These are phyloP conservation scores for Choanephora cucurbitarum DNA, from an alignment of 371 early-diverging fungal species.

Conservation along the genomic window DNA sequence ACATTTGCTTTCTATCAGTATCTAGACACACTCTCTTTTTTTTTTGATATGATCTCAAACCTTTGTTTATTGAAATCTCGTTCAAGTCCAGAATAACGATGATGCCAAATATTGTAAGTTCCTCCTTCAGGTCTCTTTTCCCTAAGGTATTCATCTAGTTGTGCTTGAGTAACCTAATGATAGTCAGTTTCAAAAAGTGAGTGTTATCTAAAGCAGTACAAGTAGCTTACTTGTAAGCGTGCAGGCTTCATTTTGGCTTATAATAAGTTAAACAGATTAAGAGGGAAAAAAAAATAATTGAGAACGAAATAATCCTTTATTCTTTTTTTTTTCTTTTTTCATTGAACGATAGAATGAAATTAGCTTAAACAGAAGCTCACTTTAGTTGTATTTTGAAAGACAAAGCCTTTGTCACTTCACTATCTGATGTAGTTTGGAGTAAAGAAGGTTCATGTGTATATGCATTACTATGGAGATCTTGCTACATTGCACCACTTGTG, in stretches of 20 bases:
- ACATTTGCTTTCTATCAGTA: too few species aligned
- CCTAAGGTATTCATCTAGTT: constrained; percentile 43
- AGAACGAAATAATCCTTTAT: constrained; percentile 1
- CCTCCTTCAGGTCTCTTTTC: constrained; percentile 52
- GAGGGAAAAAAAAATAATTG: not conserved
- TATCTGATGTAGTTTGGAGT: too few species aligned
- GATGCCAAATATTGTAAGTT: constrained; percentile 83
- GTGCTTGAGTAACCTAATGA: constrained; percentile 43
- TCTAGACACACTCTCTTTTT: not conserved
- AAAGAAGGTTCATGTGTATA: too few species aligned
- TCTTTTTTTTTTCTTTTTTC: not conserved
- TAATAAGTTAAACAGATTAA: not conserved
- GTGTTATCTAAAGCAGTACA: too few species aligned
- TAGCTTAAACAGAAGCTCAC: too few species aligned
- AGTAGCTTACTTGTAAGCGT: constrained; percentile 33
- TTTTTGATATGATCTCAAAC: constrained; percentile 9
- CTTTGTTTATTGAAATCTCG: constrained; percentile 48
- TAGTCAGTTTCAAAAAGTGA: too few species aligned
- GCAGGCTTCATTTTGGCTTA: constrained; percentile 21
- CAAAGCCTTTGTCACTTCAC: too few species aligned
- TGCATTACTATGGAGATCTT: too few species aligned
- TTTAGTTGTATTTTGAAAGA: too few species aligned
- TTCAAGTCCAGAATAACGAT: constrained; percentile 61
- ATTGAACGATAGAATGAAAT: too few species aligned
- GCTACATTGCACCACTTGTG: too few species aligned